Evolutionary conservation across 371 early-diverging fungal species (phyloP).

Genomic region (Fennellomyces sp.): DNA sequence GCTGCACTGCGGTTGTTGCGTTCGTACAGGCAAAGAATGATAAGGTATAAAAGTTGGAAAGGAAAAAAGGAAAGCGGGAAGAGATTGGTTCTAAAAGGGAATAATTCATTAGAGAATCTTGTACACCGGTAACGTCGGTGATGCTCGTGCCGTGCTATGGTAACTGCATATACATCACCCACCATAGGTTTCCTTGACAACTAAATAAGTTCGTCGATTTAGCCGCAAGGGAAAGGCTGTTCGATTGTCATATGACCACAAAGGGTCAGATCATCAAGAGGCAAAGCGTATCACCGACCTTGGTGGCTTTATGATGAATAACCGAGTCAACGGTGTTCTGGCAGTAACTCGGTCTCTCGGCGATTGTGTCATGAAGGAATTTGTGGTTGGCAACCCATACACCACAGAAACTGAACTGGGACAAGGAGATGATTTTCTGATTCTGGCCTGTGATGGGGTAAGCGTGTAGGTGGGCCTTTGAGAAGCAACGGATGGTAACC

Average conservation of each 20-base stretch:
- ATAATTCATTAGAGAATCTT: slow-evolving; percentile 67
- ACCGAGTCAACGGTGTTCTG: slow-evolving; percentile 97
- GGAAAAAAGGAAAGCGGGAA: not conserved
- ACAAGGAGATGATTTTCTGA: slow-evolving; percentile 77
- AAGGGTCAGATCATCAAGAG: slow-evolving; percentile 91
- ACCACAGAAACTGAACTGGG: slow-evolving; percentile 87
- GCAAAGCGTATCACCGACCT: slow-evolving; percentile 86
- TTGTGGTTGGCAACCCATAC: slow-evolving; percentile 92
- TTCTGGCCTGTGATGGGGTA: slow-evolving; percentile 98
- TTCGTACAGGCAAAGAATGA: slow-evolving; percentile 56
- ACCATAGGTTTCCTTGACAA: too few species aligned
- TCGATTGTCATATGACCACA: slow-evolving; percentile 96
- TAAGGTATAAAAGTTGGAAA: slow-evolving; percentile 30
- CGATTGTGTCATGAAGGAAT: slow-evolving; percentile 96
- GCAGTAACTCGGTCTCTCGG: slow-evolving; percentile 97
- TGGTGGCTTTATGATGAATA: slow-evolving; percentile 96
- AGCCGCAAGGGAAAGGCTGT: slow-evolving; percentile 86
- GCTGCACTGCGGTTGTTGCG: slow-evolving; percentile 92
- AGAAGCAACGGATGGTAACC: not conserved
- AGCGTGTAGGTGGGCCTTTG: slow-evolving; percentile 22
- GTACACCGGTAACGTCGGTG: slow-evolving; percentile 96
- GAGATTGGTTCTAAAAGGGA: not conserved
- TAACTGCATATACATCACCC: slow-evolving; percentile 23
- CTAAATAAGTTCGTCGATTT: too few species aligned
- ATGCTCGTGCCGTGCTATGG: slow-evolving; percentile 93